Conservation (phyloP, 2,329 filamentous ascomycete species). For the Didymella pinodella region DNA sequence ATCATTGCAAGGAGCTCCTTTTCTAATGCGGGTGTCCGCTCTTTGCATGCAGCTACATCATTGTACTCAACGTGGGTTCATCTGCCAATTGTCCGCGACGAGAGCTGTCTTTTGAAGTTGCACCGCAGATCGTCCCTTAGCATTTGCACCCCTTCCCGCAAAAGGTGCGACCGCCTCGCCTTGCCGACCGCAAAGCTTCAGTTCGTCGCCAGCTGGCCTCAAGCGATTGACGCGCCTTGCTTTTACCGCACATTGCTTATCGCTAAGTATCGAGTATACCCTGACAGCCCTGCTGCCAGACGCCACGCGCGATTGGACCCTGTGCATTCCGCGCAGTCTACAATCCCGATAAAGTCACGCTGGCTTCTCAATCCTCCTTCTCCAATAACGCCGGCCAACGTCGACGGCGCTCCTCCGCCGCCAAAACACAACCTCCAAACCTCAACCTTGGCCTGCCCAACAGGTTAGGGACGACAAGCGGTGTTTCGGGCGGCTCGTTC, state of each 20-base stretch:
- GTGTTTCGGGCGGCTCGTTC: constrained; percentile 42
- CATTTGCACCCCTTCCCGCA: constrained; percentile 17
- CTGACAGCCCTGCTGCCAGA: constrained; percentile 17
- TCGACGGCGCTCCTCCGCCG: constrained; percentile 52
- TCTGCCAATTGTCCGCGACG: constrained; percentile 21
- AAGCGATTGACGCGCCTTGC: constrained; percentile 28
- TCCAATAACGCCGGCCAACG: constrained; percentile 51
- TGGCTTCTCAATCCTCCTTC: constrained; percentile 51
- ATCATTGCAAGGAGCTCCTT: constrained; percentile 35
- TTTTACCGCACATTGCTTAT: constrained; percentile 26
- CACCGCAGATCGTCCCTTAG: constrained; percentile 33
- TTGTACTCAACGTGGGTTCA: constrained; percentile 18
- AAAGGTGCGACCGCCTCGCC: constrained; percentile 34
- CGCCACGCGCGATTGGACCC: constrained; percentile 25
- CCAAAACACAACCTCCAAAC: constrained; percentile 42
- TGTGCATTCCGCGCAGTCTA: constrained; percentile 38
- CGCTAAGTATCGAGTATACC: constrained; percentile 10
- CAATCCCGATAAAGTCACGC: constrained; percentile 42
- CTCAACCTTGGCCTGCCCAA: constrained; percentile 42
- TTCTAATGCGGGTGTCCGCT: constrained; percentile 22
- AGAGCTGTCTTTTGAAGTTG: constrained; percentile 28
- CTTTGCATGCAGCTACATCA: constrained; percentile 23
- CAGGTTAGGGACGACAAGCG: constrained; percentile 45
- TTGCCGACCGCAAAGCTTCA: constrained; percentile 28
- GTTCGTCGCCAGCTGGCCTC: constrained; percentile 40